Evolutionary conservation across 805 yeast species (phyloP).

Genomic region (Priceomyces medius): DNA sequence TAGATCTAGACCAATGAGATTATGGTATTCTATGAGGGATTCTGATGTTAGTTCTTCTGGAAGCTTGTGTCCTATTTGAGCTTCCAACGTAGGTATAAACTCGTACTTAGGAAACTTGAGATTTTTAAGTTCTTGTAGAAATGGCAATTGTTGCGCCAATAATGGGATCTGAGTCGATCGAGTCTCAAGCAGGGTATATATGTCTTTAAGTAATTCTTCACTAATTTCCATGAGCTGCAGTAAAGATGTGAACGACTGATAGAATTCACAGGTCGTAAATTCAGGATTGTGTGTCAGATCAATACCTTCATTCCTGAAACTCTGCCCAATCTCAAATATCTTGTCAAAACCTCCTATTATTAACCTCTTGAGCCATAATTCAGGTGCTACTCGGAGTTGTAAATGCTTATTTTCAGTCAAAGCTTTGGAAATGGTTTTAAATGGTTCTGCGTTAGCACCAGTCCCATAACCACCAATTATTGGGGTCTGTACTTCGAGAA

Average conservation of each 20-base stretch:
- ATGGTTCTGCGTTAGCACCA: constrained; percentile 94
- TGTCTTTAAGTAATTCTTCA: constrained; percentile 49
- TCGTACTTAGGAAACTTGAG: constrained; percentile 44
- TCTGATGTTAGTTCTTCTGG: constrained; percentile 46
- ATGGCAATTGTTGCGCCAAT: constrained; percentile 16
- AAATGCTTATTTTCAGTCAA: constrained; percentile 33
- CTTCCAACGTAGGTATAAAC: constrained; percentile 64
- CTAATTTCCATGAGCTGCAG: constrained; percentile 66
- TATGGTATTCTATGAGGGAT: constrained; percentile 41
- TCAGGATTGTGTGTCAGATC: constrained; percentile 95
- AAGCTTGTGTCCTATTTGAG: constrained; percentile 45
- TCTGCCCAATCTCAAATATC: constrained; percentile 82
- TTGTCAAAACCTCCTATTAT: constrained; percentile 83
- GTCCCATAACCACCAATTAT: constrained; percentile 68
- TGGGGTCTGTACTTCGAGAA: constrained; percentile 89
- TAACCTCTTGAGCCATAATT: constrained; percentile 84
- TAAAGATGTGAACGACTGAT: constrained; percentile 67
- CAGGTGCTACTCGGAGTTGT: constrained; percentile 88
- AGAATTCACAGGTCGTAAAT: constrained; percentile 87
- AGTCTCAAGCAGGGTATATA: constrained; percentile 28
- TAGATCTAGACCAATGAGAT: constrained; percentile 30
- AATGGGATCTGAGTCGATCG: constrained; percentile 13
- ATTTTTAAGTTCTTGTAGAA: constrained; percentile 10
- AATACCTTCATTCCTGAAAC: constrained; percentile 88
- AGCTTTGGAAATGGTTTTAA: constrained; percentile 51